Conservation (phyloP, 1,139 yeast species). For the Diutina pseudorugosa region DNA sequence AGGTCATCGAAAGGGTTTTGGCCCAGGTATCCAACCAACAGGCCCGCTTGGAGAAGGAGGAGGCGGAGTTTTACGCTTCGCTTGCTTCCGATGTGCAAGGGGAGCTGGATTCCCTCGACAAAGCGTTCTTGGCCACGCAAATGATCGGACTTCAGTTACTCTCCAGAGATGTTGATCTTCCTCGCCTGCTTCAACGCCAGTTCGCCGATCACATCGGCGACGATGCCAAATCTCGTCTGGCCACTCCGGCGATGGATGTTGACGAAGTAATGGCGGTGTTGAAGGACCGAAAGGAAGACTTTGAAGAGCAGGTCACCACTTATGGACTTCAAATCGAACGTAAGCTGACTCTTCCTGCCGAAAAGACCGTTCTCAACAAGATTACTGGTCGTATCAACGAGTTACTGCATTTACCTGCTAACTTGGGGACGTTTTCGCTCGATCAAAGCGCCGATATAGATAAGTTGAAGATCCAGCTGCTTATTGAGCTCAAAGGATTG, state of each 20-base stretch:
- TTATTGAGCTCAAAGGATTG: slow-evolving; percentile 75
- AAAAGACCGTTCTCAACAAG: slow-evolving; percentile 39
- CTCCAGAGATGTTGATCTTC: slow-evolving; percentile 68
- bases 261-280: slow-evolving; percentile 6
- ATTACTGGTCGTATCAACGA: slow-evolving; percentile 63
- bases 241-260: slow-evolving; percentile 9
- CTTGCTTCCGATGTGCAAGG: neutral
- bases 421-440: slow-evolving; percentile 51
- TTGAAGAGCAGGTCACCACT: slow-evolving; percentile 18
- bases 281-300: slow-evolving; percentile 15
- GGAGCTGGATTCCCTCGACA: neutral
- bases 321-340: slow-evolving; percentile 13
- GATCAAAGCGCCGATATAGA: slow-evolving; percentile 6
- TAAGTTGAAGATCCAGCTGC: slow-evolving; percentile 46
- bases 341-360: slow-evolving; percentile 25
- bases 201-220: slow-evolving; percentile 7
- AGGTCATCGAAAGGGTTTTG: neutral
- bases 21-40: slow-evolving; percentile 1
- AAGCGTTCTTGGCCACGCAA: neutral
- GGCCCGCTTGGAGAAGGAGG: neutral
- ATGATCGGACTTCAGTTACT: slow-evolving; percentile 66
- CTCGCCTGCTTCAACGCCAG: slow-evolving; percentile 29
- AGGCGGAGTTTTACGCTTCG: neutral
- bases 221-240: slow-evolving; percentile 5
- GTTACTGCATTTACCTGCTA: slow-evolving; percentile 66